A percentile compares a stretch with the other conserved stretches of the same genome.
phyloP scores from a whole-genome alignment of 148 eudicot genomes.

The Camellia sinensis region DNA sequence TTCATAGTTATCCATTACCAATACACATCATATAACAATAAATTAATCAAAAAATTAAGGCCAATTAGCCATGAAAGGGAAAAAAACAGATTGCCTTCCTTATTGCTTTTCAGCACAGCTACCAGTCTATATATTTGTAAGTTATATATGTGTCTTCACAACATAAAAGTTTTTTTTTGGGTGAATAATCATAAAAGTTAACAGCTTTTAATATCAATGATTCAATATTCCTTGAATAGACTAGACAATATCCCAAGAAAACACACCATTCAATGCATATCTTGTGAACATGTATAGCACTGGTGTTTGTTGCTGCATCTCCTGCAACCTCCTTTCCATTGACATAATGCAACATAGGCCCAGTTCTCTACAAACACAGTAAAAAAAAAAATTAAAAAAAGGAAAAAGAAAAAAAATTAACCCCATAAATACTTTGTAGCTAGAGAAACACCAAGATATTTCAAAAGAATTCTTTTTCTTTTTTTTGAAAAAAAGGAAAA shows the following conservation, averaged over 20 bases:
- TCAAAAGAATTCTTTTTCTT: not conserved
- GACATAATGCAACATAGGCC: constrained; percentile 65
- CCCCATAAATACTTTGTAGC: not conserved
- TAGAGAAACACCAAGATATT: no score
- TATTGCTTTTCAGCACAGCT: not conserved
- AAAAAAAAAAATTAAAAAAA: not conserved
- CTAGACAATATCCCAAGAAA: constrained; percentile 2
- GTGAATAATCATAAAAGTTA: no score
- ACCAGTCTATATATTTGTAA: not conserved
- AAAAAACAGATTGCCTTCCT: not conserved
- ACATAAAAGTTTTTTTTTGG: not conserved
- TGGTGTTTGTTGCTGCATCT: constrained; percentile 35
- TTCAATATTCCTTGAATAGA: not conserved
- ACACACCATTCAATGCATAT: constrained; percentile 83
- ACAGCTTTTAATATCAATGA: not conserved
- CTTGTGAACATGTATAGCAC: constrained; percentile 59
- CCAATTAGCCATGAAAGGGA: not conserved
- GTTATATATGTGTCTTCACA: not conserved
- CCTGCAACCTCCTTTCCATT: constrained; percentile 63
- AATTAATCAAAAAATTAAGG: not conserved
- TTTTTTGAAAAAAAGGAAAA: not conserved
- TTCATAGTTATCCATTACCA: not conserved
- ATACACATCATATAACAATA: not conserved
- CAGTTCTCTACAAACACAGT: constrained; percentile 52
- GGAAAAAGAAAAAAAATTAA: not conserved